These are phyloP conservation scores for Vitis cinerea DNA, from an alignment of 164 flowering plant species.

Conservation along the genomic window DNA sequence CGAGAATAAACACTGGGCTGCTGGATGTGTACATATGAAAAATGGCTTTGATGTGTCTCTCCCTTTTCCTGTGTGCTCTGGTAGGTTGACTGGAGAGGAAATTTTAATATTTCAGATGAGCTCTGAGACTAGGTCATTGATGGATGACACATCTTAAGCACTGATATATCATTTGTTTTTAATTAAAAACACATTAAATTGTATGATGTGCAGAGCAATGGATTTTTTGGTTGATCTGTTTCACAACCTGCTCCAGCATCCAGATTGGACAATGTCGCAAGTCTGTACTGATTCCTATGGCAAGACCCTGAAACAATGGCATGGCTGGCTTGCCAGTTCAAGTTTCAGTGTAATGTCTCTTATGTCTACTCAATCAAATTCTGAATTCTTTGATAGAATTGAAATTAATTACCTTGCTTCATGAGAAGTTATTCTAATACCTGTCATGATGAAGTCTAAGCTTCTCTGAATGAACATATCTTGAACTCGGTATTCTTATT, in stretches of 20 bases:
- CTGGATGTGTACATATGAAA: too few species aligned
- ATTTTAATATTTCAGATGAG: too few species aligned
- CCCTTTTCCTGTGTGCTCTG: neutral
- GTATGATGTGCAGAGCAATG: slow-evolving; percentile 47
- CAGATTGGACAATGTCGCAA: slow-evolving; percentile 73
- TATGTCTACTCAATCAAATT: slow-evolving; percentile 1
- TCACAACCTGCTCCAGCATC: slow-evolving; percentile 51
- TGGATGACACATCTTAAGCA: too few species aligned
- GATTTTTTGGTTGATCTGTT: slow-evolving; percentile 68
- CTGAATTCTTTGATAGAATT: neutral
- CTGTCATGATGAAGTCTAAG: too few species aligned
- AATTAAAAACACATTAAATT: neutral
- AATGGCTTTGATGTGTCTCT: too few species aligned
- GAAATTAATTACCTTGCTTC: neutral
- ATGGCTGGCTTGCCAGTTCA: slow-evolving; percentile 83
- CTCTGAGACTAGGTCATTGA: too few species aligned
- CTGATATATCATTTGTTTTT: neutral
- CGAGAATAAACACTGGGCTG: too few species aligned
- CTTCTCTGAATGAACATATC: too few species aligned
- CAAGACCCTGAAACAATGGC: slow-evolving; percentile 91
- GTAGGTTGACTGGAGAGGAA: neutral
- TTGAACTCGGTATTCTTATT: too few species aligned
- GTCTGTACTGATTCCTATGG: slow-evolving; percentile 72
- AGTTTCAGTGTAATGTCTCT: slow-evolving; percentile 51
- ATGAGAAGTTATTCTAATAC: too few species aligned